Base-by-base conservation (phyloP, 148 eudicot species). In the Nyssa sinensis region DNA sequence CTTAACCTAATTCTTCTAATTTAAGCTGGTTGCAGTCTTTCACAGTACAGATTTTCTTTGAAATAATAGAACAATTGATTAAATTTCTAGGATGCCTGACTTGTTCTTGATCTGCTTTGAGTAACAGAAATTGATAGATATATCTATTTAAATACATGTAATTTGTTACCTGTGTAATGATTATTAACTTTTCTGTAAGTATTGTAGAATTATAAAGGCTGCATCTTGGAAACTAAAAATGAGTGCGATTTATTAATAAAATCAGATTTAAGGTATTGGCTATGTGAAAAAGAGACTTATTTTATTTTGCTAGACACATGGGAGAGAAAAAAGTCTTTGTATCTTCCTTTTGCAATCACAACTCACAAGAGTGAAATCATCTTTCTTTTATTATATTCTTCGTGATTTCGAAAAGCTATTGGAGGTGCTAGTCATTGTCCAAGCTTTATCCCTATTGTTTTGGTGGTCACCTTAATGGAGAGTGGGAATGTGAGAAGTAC, bases 91-190 rank as follows among this genome's bases (percentile, higher is more conserved):
- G 9, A 37, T 4, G 21, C 27, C 32, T 61, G n/a, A 19, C 30
- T 62, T 27, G 27, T 14, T 51, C 39, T 74, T 67, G 35, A 39
- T 73, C 47, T 68, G 51, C n/a, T n/a, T n/a, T n/a, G n/a, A n/a
- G n/a, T n/a, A n/a, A n/a, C n/a, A n/a, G n/a, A n/a, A n/a, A n/a
- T 44, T 68, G 51, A 31, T 28, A 47, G 59, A 28, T 25, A 27
- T 5, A 68, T 47, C 23, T 28, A 24, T 25, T 16, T 58, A 14
- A 13, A 60, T 9, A 35, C 7, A 16, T 30, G 35, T 8, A n/a
- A 28, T 51, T n/a, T 31, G 27, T 9, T 30, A 27, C 17, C 4
- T 3, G 33, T 6, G 19, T 23, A 23, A 27, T 6, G 23, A 16
- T 27, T 33, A 57, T 55, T 29, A n/a, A 66, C 53, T 75, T 74